Evolutionary conservation across 202 grass and related monocot species (phyloP), one percentile per base, ranked within the genome.

Genomic region (Alloteropsis angusta): DNA sequence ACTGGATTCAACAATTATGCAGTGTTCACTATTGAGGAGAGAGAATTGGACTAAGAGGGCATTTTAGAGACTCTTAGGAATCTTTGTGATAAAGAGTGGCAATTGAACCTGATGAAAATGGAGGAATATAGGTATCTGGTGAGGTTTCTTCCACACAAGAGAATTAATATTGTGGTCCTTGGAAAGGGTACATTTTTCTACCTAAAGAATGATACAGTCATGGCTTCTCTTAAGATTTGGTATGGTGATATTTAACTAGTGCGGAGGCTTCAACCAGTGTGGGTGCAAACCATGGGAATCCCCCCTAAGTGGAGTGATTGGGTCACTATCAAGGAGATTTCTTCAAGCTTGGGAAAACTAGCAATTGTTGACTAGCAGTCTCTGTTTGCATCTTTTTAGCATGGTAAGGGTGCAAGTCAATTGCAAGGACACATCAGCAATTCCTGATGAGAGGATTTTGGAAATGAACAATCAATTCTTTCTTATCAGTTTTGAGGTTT

Each of bases 251-350:
- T 57, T 13, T 22, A 58, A 3, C 54, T 7, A 0, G 3, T 26
- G 0, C 4, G 9, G 0, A 2, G 14, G 0, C 22, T 13, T 0
- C 0, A 0, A 1, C 22, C 12, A 1, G 9, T 1, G 0, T 58
- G 54, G 22, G 54, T 58, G 0, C 19, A 55, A 2, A 55, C 23
- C 17, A 53, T 1, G 1, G 49, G 49, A 2, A 19, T 55, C 0
- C 52, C 54, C 0, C 54, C 54, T 13, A 28, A 58, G 3, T 58
- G 22, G 21, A 5, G 2, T 25, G 9, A 58, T 14, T 12, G 23
- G 21, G 0, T 0, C 0, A 26, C 22, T 0, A 4, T 58, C 0
- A 12, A 1, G 1, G 2, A 58, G 2, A 12, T 58, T 4, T 9
- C 9, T 0, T 28, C 54, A 1, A 26, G 19, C 2, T 0, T 58